Evolutionary conservation across 345 rosid species (phyloP).

Genomic region (Lepidium aucheri): DNA sequence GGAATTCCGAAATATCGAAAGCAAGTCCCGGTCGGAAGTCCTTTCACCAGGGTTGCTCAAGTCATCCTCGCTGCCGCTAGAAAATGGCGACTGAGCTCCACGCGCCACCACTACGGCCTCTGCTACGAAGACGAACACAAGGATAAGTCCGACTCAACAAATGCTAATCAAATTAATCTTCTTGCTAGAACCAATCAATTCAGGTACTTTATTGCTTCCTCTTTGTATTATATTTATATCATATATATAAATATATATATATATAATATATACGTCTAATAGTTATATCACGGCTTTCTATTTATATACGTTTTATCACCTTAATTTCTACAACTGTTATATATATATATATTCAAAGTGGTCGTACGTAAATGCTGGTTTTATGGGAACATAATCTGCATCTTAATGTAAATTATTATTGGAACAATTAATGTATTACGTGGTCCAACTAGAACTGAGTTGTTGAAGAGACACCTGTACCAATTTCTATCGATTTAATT

Average conservation of each 20-base stretch:
- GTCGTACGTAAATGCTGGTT: constrained; percentile 22
- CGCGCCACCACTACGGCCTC: constrained; percentile 27
- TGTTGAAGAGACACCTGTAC: constrained; percentile 2
- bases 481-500: background rate
- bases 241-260: no score
- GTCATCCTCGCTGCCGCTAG: constrained; percentile 58
- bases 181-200: constrained; percentile 47
- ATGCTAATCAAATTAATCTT: background rate
- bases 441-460: background rate
- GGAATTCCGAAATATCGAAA: constrained; percentile 53
- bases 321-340: background rate
- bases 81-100: constrained; percentile 51
- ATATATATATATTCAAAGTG: background rate
- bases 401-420: constrained; percentile 12
- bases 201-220: constrained; percentile 36
- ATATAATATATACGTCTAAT: no score
- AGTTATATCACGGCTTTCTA: background rate
- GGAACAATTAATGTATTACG: background rate
- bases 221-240: background rate
- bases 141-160: background rate
- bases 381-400: constrained; percentile 17
- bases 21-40: constrained; percentile 60
- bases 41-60: constrained; percentile 54
- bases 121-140: constrained; percentile 27
- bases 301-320: background rate